phyloP scores from a whole-genome alignment of 2,329 filamentous ascomycete species.

The Aspergillus sp. region DNA sequence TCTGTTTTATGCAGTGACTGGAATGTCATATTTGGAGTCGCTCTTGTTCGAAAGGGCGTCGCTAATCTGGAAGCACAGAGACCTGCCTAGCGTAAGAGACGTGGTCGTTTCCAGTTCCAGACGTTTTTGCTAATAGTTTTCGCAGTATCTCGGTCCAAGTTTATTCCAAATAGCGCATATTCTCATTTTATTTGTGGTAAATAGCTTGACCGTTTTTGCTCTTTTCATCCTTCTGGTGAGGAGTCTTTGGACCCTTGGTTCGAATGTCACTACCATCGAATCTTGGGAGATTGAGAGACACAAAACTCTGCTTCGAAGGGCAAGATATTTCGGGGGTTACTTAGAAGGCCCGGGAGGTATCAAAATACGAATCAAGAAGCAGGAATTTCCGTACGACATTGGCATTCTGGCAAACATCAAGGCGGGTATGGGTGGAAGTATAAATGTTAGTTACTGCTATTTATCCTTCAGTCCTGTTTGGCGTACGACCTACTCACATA shows the following conservation, averaged over 20 bases:
- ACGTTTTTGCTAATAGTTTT: constrained; percentile 2
- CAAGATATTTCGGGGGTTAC: constrained; percentile 51
- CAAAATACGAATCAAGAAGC: constrained; percentile 50
- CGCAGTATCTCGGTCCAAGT: constrained; percentile 55
- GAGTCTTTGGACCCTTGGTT: constrained; percentile 50
- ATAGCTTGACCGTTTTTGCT: constrained; percentile 54
- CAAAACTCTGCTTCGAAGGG: constrained; percentile 41
- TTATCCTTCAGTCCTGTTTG: background rate
- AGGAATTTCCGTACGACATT: constrained; percentile 64
- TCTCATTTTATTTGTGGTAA: constrained; percentile 50
- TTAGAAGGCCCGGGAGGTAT: constrained; percentile 55
- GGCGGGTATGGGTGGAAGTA: constrained; percentile 55
- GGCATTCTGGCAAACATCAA: constrained; percentile 57
- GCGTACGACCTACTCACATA: constrained; percentile 2
- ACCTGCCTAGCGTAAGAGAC: constrained; percentile 52
- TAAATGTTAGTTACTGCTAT: constrained; percentile 31
- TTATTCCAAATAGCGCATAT: constrained; percentile 50
- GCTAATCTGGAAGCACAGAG: constrained; percentile 51
- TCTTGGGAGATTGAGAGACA: constrained; percentile 55
- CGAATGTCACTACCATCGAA: constrained; percentile 62
- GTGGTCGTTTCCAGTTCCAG: background rate
- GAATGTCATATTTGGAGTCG: constrained; percentile 54
- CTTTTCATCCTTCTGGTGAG: constrained; percentile 52
- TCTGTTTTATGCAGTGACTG: constrained; percentile 54
- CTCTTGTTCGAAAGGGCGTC: constrained; percentile 49